Evolutionary conservation across 2,329 filamentous ascomycete genomes (phyloP), one percentile per base, ranked within the genome.

Genomic region (Monilinia fructigena): DNA sequence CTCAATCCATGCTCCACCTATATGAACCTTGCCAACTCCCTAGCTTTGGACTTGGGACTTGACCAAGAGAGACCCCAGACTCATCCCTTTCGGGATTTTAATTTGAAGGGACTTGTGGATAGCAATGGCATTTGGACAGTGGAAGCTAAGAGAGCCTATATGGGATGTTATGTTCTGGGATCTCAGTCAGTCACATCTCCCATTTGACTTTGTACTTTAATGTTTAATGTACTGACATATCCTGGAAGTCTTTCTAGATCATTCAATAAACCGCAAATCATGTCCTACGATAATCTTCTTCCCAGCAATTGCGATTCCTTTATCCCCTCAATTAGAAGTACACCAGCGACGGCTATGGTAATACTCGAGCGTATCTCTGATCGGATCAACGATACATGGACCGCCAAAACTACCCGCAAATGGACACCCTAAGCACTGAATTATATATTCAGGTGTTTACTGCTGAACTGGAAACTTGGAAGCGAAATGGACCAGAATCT

Each of bases 41-140:
- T 78, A 53, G 71, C 72, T 2, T 68, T 70, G 1, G 77, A 78
- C 47, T 69, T 78, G 16, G 74, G 74, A 16, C 70, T 76, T 31
- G 71, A 76, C 54, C 64, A 67, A 66, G 69, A 71, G 64, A 63
- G 52, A 40, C 74, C 70, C 1, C 73, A 68, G 45, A 48, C n/a
- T 40, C 68, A 55, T 55, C 69, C 52, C 53, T 72, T 70, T 64
- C 71, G 45, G 55, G 66, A 66, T 20, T 68, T 72, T 42, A 63
- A 66, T n/a, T 68, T 62, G 6, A 56, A 67, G 5, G 71, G 71
- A 23, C 69, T 75, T 8, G 55, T 70, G 1, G 66, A 71, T 54
- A 50, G 10, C 3, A 66, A 67, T 14, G 68, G 67, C 11, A 14
- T 23, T 12, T 75, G 73, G 55, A 71, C 71, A 2, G 67, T 40